Percentiles rank a stretch among this genome's conserved stretches.
phyloP scores from a whole-genome alignment of 2,329 filamentous ascomycete species.

The Davidsoniella virescens region DNA sequence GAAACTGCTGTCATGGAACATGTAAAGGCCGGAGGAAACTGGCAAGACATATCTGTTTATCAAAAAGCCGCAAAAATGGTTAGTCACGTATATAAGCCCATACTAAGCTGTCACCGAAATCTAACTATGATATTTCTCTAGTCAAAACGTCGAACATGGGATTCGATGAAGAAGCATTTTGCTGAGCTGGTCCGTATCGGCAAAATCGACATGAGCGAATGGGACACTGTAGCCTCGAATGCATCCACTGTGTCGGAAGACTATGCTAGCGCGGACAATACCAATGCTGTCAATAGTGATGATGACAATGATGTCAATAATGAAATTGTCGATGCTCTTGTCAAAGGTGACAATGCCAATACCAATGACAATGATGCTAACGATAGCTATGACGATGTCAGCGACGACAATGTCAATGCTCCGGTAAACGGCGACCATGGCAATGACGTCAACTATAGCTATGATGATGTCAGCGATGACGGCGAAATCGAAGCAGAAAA shows the following conservation, averaged over 20 bases:
- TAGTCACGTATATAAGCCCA: background rate
- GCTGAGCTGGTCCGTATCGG: constrained; percentile 6
- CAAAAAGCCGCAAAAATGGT: constrained; percentile 10
- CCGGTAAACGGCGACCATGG: background rate
- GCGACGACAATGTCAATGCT: background rate
- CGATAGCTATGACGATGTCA: background rate
- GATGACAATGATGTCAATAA: background rate
- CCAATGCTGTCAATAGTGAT: background rate
- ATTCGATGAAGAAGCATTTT: constrained; percentile 7
- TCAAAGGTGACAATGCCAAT: background rate
- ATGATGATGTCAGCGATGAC: background rate
- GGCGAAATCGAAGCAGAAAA: background rate
- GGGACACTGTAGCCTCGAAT: constrained; percentile 4
- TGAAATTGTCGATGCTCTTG: background rate
- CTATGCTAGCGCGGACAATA: background rate
- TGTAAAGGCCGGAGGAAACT: constrained; percentile 13
- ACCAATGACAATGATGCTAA: background rate
- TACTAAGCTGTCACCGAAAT: background rate
- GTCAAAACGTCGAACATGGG: constrained; percentile 6
- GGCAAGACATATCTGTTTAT: constrained; percentile 12
- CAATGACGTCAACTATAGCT: background rate
- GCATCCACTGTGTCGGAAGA: background rate
- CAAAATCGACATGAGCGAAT: constrained; percentile 11
- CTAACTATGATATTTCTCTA: background rate
- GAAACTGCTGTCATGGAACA: constrained; percentile 8